Evolutionary conservation across 106 monocot genomes (phyloP), one percentile per base, ranked within the genome.

Genomic region (Dioscorea zingiberensis): DNA sequence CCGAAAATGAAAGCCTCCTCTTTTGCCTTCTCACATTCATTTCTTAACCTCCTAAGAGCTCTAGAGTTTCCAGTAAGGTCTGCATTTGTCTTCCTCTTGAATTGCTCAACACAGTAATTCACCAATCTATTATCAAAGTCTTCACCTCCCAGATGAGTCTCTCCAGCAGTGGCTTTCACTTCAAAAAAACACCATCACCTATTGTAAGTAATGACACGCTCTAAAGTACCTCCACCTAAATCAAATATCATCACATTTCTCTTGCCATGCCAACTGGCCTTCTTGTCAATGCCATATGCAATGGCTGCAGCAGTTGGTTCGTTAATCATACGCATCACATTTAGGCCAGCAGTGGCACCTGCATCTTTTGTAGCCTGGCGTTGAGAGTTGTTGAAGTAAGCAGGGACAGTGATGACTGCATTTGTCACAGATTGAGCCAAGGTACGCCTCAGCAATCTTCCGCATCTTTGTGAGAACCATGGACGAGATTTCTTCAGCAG

Each of bases 191-290:
- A 3, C 86, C 79, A 62, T 83, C 86, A 30, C 79, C 82, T 19
- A 87, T 87, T 17, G 83, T 79, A 16, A 87, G 76, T 0, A 83
- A 64, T 0, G 86, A 87, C 14, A 82, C 85, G 47, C 81, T n/a
- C 85, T 57, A 81, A 78, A 6, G 88, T 88, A 18, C 81, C 84
- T 13, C 88, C 81, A 16, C 88, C 88, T 7, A 87, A 73, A 23
- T 87, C 87, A 17, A 87, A 87, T 47, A 87, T 87, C 7, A 87
- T 75, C 11, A 87, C 83, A 48, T 87, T 83, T 63, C n/a, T 79
- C 78, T 73, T 87, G 79, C n/a, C n/a, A n/a, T n/a, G 18, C 76
- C 83, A 0, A 27, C 25, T 32, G 13, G 79, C 79, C 62, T 77
- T 87, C 76, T 77, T 87, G 69, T 87, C 83, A 16, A 87, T 73